Percentiles rank a stretch among this genome's conserved stretches.
Evolutionary conservation across 1,139 yeast species (phyloP).

Genomic region (Blastobotrys malaysiensis): DNA sequence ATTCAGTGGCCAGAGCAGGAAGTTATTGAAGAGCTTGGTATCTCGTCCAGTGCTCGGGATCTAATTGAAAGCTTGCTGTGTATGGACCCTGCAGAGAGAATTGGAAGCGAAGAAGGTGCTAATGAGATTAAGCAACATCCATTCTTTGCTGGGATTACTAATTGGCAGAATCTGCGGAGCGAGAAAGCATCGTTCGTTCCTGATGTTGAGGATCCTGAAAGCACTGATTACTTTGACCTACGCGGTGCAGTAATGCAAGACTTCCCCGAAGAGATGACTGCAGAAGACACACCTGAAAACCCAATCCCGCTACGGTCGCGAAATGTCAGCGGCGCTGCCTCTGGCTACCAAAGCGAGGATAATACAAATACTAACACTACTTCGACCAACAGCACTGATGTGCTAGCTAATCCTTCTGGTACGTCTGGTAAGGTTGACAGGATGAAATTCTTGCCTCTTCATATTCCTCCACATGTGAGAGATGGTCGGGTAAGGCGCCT

Average conservation of each 20-base stretch:
- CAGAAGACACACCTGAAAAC: constrained; percentile 10
- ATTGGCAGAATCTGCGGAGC: constrained; percentile 71
- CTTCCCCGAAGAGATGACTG: constrained; percentile 29
- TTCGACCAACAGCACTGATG: constrained; percentile 12
- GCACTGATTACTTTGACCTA: constrained; percentile 84
- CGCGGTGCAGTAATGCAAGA: constrained; percentile 64
- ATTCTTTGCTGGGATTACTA: constrained; percentile 56
- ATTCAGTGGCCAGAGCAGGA: constrained; percentile 75
- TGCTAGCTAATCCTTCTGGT: constrained; percentile 8
- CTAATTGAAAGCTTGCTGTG: constrained; percentile 58
- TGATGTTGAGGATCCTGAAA: constrained; percentile 68
- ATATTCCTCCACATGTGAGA: constrained; percentile 52
- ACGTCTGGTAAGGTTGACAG: constrained; percentile 12
- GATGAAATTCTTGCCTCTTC: constrained; percentile 35
- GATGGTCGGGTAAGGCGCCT: constrained; percentile 58
- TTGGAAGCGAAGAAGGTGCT: constrained; percentile 70
- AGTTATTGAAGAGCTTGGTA: constrained; percentile 22
- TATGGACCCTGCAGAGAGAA: constrained; percentile 57
- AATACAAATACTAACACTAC: not conserved
- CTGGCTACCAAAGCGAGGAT: constrained; percentile 15
- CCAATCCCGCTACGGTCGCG: constrained; percentile 4
- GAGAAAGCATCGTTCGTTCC: constrained; percentile 87
- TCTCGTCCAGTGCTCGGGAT: constrained; percentile 69
- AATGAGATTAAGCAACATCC: constrained; percentile 73
- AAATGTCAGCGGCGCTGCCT: constrained; percentile 9